phyloP scores from a whole-genome alignment of 768 basidiomycete genomes.

The Mycena chlorophos region DNA sequence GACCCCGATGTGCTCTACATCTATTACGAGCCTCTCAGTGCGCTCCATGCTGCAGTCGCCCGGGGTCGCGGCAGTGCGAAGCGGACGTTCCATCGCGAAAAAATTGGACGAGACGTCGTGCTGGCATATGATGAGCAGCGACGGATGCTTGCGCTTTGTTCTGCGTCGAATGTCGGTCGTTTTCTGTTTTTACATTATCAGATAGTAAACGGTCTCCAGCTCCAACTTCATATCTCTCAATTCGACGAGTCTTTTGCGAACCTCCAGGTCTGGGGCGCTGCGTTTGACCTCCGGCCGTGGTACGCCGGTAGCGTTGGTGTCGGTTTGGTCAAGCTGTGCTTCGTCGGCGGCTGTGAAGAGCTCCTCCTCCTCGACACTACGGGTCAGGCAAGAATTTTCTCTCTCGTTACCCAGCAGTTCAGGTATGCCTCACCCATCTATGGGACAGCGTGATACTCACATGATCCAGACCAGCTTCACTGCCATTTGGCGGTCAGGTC shows the following conservation, averaged over 20 bases:
- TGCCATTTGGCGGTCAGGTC: conserved; percentile 36
- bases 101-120: conserved; percentile 45
- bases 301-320: conserved; percentile 35
- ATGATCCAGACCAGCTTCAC: conserved; percentile 43
- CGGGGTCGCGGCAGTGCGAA: conserved; percentile 20
- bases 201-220: conserved; percentile 23
- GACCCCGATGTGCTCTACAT: conserved; percentile 38
- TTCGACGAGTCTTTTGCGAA: conserved; percentile 46
- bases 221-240: conserved; percentile 45
- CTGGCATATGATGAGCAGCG: conserved; percentile 55
- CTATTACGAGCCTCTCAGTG: conserved; percentile 37
- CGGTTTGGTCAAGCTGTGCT: conserved; percentile 38
- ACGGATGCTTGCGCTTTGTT: conserved; percentile 48
- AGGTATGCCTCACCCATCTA: conserved; percentile 35
- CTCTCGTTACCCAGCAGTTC: conserved; percentile 53
- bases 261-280: conserved; percentile 43
- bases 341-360: conserved; percentile 54
- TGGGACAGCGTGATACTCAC: neutral
- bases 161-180: conserved; percentile 38
- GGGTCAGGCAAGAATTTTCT: conserved; percentile 50
- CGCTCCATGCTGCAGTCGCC: conserved; percentile 34
- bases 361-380: conserved; percentile 48
- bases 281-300: conserved; percentile 45
- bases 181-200: neutral
- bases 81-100: conserved; percentile 43